phyloP scores from a whole-genome alignment of 192 early-diverging fungal genomes.

The Geranomyces michiganensis region DNA sequence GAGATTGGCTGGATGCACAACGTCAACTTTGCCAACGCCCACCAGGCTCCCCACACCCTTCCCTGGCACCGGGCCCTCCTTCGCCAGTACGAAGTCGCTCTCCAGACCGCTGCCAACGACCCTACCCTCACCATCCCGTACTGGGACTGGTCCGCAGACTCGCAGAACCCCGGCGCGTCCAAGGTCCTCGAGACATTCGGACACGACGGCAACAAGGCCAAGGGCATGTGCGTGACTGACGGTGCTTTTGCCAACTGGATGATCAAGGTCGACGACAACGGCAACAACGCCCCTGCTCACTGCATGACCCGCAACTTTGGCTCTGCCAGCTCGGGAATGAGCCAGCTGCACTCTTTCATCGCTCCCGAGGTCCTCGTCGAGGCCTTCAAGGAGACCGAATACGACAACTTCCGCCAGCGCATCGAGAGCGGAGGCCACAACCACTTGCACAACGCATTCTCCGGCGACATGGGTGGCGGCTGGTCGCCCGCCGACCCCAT shows the following conservation, averaged over 20 bases:
- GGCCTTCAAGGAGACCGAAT: slow-evolving; percentile 1
- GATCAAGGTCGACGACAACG: slow-evolving; percentile 5
- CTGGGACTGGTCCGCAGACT: slow-evolving; percentile 65
- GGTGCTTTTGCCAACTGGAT: slow-evolving; percentile 55
- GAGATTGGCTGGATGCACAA: background rate
- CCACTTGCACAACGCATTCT: slow-evolving; percentile 43
- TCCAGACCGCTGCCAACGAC: slow-evolving; percentile 46
- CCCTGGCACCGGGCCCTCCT: slow-evolving; percentile 41
- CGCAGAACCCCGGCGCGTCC: slow-evolving; percentile 47
- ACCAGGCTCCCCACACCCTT: slow-evolving; percentile 11
- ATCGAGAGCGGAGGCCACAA: slow-evolving; percentile 17
- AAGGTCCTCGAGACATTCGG: slow-evolving; percentile 35
- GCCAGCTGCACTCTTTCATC: slow-evolving; percentile 5
- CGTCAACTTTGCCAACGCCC: slow-evolving; percentile 5
- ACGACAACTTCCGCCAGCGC: slow-evolving; percentile 10
- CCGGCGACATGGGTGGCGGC: slow-evolving; percentile 62
- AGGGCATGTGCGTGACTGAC: slow-evolving; percentile 52
- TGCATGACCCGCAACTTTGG: background rate
- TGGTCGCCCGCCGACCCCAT: slow-evolving; percentile 63
- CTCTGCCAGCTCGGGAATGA: background rate
- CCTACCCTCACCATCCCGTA: slow-evolving; percentile 57
- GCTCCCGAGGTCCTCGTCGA: background rate
- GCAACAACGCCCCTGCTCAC: slow-evolving; percentile 3
- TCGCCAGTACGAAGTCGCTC: slow-evolving; percentile 50
- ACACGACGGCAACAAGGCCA: slow-evolving; percentile 47